Evolutionary conservation across 805 yeast genomes (phyloP).

Genomic region (Pichia nakasei): DNA sequence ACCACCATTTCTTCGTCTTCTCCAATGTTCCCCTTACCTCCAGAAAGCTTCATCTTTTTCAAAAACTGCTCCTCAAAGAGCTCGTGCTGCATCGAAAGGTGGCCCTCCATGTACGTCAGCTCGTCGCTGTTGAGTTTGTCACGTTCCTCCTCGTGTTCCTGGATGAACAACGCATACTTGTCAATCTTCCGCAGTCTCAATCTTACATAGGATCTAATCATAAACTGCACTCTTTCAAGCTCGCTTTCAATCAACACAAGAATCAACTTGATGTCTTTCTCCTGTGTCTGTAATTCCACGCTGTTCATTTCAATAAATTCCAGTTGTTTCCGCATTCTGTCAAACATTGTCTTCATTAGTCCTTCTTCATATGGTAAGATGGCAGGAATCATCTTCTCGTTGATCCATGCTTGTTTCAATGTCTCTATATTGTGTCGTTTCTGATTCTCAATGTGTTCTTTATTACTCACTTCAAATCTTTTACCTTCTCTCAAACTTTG

Average conservation of each 20-base stretch:
- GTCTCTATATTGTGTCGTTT: constrained; percentile 31
- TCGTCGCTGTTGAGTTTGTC: constrained; percentile 51
- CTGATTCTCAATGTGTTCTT: constrained; percentile 4
- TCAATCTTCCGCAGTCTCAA: constrained; percentile 73
- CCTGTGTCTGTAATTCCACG: constrained; percentile 59
- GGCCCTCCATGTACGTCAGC: constrained; percentile 55
- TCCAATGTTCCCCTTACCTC: constrained; percentile 54
- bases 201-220: constrained; percentile 74
- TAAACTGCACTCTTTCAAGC: constrained; percentile 74
- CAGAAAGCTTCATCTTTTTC: constrained; percentile 46
- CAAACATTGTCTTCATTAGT: constrained; percentile 49
- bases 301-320: constrained; percentile 73
- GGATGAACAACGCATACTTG: constrained; percentile 51
- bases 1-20: constrained; percentile 81
- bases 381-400: constrained; percentile 83
- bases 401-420: constrained; percentile 62
- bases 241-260: constrained; percentile 86
- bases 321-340: constrained; percentile 57
- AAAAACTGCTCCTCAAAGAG: constrained; percentile 64
- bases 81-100: constrained; percentile 52
- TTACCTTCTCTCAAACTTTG: background rate
- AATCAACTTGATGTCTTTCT: constrained; percentile 63
- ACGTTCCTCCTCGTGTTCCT: constrained; percentile 31
- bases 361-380: constrained; percentile 63
- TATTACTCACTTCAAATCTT: background rate